These are phyloP conservation scores for Alternaria triticimaculans DNA, from an alignment of 2,329 filamentous ascomycete genomes.

Conservation along the genomic window DNA sequence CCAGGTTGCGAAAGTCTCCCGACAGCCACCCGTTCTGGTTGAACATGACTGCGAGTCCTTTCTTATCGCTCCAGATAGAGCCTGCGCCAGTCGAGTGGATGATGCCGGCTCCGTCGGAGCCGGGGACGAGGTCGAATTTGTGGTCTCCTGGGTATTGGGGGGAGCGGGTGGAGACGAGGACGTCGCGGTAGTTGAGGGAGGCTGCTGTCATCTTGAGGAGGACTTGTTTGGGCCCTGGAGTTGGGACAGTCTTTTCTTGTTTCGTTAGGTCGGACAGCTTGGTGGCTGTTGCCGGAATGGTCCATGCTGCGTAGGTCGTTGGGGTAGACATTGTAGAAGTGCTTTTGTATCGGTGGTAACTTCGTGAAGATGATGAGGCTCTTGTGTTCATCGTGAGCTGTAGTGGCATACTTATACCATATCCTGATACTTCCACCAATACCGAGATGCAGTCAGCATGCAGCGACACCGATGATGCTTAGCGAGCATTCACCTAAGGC, in stretches of 20 bases:
- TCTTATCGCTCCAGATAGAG: neutral
- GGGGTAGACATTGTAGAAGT: neutral
- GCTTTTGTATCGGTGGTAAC: neutral
- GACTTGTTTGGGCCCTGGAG: slow-evolving; percentile 15
- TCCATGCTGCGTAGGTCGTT: slow-evolving; percentile 10
- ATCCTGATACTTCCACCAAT: neutral
- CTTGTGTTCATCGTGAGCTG: neutral
- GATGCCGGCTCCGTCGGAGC: slow-evolving; percentile 29
- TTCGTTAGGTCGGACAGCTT: neutral
- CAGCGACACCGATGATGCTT: neutral
- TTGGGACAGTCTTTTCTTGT: neutral
- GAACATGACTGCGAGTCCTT: neutral
- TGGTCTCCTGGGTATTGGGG: slow-evolving; percentile 22
- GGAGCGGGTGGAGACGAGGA: slow-evolving; percentile 20
- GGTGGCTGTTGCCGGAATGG: slow-evolving; percentile 4
- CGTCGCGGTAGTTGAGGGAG: slow-evolving; percentile 34
- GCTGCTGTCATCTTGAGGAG: slow-evolving; percentile 29
- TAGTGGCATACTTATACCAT: neutral
- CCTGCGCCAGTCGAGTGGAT: slow-evolving; percentile 26
- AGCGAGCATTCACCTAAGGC: neutral
- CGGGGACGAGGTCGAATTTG: slow-evolving; percentile 19
- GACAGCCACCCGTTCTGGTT: neutral
- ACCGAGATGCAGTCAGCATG: neutral
- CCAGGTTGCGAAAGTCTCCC: neutral
- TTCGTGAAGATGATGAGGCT: neutral